phyloP scores from a whole-genome alignment of 148 eudicot genomes.

The Rhododendron simsii region DNA sequence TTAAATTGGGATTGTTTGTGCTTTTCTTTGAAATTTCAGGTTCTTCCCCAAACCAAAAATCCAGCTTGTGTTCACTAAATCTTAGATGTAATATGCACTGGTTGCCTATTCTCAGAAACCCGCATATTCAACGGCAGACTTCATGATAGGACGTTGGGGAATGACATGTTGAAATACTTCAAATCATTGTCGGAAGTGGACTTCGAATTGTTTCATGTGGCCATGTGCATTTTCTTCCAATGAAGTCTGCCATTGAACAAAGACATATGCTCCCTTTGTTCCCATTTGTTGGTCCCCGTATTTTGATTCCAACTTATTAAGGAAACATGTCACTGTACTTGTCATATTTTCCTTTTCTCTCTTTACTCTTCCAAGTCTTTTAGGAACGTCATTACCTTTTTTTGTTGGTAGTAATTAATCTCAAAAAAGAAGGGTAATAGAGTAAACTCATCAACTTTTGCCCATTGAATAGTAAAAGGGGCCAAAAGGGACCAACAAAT shows the following conservation, averaged over 20 bases:
- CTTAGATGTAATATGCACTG: neutral
- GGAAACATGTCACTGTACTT: too few relatives aligned
- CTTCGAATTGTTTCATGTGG: neutral
- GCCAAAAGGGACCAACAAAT: neutral
- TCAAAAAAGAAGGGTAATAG: neutral
- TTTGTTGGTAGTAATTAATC: neutral
- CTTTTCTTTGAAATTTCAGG: neutral
- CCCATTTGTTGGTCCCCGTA: too few relatives aligned
- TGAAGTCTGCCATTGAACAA: neutral
- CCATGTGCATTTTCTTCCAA: neutral
- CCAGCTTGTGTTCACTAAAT: neutral
- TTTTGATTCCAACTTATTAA: too few relatives aligned
- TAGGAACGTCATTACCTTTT: too few relatives aligned
- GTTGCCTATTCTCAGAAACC: neutral
- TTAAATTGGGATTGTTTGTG: neutral
- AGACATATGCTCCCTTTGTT: neutral
- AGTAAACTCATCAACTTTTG: neutral
- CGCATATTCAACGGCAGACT: too few relatives aligned
- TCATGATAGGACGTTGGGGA: neutral
- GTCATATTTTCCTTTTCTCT: too few relatives aligned
- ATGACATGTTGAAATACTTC: neutral
- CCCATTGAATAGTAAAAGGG: neutral
- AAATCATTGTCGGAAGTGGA: neutral
- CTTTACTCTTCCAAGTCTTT: too few relatives aligned
- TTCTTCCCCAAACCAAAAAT: neutral